Evolutionary conservation across 371 early-diverging fungal genomes (phyloP).

Genomic region (Apophysomyces sp.): DNA sequence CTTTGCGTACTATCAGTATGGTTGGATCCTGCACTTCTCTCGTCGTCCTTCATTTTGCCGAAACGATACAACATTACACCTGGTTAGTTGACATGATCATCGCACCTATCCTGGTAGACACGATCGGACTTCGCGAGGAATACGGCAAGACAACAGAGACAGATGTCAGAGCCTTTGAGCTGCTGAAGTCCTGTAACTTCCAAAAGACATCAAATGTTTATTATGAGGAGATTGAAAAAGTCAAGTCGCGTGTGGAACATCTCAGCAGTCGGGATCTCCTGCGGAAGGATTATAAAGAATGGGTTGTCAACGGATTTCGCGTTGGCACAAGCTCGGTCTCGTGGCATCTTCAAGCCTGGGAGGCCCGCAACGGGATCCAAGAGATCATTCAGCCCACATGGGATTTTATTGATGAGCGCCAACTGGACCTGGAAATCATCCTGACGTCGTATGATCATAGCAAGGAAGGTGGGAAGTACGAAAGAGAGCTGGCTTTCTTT

Average conservation of each 20-base stretch:
- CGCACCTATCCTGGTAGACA: constrained; percentile 73
- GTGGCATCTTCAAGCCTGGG: constrained; percentile 58
- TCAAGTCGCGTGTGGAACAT: constrained; percentile 52
- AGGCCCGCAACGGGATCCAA: constrained; percentile 34
- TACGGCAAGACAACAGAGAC: constrained; percentile 51
- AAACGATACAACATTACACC: constrained; percentile 3
- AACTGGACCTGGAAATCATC: constrained; percentile 56
- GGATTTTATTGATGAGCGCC: constrained; percentile 34
- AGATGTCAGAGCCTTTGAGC: constrained; percentile 49
- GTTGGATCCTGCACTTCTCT: constrained; percentile 70
- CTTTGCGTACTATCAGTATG: constrained; percentile 48
- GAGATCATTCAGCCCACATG: constrained; percentile 19
- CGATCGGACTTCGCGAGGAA: constrained; percentile 57
- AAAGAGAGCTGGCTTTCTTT: constrained; percentile 61
- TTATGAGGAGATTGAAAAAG: constrained; percentile 52
- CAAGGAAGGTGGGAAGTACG: constrained; percentile 44
- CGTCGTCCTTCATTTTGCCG: constrained; percentile 39
- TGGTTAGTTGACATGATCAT: constrained; percentile 32
- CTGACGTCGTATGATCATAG: constrained; percentile 61
- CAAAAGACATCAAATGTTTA: constrained; percentile 11
- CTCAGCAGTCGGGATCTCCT: constrained; percentile 59
- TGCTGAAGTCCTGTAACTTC: not conserved
- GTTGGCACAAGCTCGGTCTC: constrained; percentile 68
- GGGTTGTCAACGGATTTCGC: constrained; percentile 34
- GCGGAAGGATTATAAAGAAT: constrained; percentile 82